A percentile compares a stretch with the other conserved stretches of the same genome.
Conservation (phyloP, 2,329 filamentous ascomycete genomes). For the Aspergillus sp. region DNA sequence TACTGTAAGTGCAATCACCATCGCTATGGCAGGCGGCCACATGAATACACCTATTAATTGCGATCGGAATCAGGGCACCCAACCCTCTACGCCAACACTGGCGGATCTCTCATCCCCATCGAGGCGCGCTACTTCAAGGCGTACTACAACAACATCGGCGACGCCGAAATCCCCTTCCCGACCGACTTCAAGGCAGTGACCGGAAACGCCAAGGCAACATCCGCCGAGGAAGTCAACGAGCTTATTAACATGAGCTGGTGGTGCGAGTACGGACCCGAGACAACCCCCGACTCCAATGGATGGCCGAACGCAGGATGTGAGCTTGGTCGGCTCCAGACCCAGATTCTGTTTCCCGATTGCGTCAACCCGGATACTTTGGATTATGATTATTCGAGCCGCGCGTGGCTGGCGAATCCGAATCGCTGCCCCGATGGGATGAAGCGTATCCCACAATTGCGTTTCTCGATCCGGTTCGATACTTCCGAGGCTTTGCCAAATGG, state of each 20-base stretch:
- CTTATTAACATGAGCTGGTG: constrained; percentile 7
- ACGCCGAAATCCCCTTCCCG: constrained; percentile 24
- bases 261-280: constrained; percentile 11
- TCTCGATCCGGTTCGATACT: too few species aligned
- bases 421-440: too few species aligned
- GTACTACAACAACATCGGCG: constrained; percentile 22
- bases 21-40: too few species aligned
- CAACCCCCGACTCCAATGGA: background rate
- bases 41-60: too few species aligned
- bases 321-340: constrained; percentile 1
- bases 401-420: too few species aligned
- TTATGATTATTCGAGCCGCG: too few species aligned
- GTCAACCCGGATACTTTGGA: constrained; percentile 1
- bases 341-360: constrained; percentile 10
- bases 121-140: constrained; percentile 21
- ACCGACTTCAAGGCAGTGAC: constrained; percentile 20
- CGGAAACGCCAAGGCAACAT: constrained; percentile 11
- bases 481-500: too few species aligned
- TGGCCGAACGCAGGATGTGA: background rate
- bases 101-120: constrained; percentile 11
- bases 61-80: constrained; percentile 17
- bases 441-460: too few species aligned
- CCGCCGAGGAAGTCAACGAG: background rate
- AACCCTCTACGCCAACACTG: constrained; percentile 19
- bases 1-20: constrained; percentile 19